Conservation (phyloP, 768 basidiomycete species). For the Hygrocybe coccinea region DNA sequence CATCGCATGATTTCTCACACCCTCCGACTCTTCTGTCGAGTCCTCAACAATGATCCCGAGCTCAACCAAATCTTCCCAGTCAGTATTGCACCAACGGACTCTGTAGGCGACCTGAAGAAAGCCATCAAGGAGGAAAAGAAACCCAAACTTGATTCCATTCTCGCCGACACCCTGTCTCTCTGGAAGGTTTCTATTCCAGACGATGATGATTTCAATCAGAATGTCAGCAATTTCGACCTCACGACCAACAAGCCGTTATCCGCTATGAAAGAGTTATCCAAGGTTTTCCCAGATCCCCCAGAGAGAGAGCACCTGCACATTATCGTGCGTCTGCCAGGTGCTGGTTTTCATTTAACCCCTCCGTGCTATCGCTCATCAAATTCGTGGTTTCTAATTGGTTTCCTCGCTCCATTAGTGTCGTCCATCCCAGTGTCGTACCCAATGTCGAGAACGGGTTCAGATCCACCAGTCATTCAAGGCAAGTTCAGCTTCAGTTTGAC, state of each 20-base stretch:
- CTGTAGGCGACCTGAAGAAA: conserved; percentile 11
- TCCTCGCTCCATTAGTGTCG: no score
- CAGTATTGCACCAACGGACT: conserved; percentile 9
- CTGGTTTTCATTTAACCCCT: no score
- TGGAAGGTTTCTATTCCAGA: conserved; percentile 11
- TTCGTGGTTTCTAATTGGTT: no score
- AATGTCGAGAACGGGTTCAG: no score
- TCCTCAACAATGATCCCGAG: conserved; percentile 6
- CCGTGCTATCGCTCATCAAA: no score
- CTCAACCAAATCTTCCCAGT: conserved; percentile 8
- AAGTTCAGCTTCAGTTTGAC: no score
- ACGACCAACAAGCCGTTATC: neutral
- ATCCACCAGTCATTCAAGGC: no score
- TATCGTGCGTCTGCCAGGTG: neutral
- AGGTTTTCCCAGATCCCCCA: neutral
- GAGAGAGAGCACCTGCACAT: neutral
- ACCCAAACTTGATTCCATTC: conserved; percentile 9
- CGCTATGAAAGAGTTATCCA: neutral
- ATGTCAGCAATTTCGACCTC: neutral
- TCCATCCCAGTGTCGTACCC: no score
- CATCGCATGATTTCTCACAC: neutral
- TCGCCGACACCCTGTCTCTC: conserved; percentile 4
- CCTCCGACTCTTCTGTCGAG: conserved; percentile 17
- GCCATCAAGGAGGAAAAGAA: conserved; percentile 9
- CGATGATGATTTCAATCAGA: neutral